Percentiles rank a stretch among this genome's conserved stretches.
Conservation (phyloP, 768 basidiomycete genomes). For the Boletus sensibilis region DNA sequence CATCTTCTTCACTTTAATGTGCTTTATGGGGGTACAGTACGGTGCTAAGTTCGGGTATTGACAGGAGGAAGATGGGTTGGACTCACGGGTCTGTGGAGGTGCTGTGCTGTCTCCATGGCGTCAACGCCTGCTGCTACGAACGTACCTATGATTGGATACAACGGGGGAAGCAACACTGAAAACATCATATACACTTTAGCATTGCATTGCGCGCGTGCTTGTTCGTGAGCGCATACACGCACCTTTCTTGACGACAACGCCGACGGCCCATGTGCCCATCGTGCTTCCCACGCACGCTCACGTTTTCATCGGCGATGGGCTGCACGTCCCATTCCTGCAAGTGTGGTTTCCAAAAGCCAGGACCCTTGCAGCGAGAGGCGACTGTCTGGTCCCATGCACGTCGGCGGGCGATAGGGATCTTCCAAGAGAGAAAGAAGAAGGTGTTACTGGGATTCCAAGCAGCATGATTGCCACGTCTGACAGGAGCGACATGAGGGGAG, state of each 20-base stretch:
- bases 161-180: slow-evolving; percentile 58
- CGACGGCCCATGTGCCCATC: slow-evolving; percentile 16
- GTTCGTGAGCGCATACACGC: background rate
- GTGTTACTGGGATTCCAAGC: slow-evolving; percentile 69
- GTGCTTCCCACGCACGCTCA: slow-evolving; percentile 25
- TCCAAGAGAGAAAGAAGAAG: slow-evolving; percentile 76
- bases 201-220: background rate
- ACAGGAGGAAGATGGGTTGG: background rate
- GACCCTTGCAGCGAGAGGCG: slow-evolving; percentile 74
- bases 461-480: slow-evolving; percentile 75
- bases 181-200: background rate
- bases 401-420: slow-evolving; percentile 75
- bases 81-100: slow-evolving; percentile 67
- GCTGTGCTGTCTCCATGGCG: slow-evolving; percentile 62
- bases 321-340: slow-evolving; percentile 79
- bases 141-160: slow-evolving; percentile 70
- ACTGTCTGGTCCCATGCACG: slow-evolving; percentile 83
- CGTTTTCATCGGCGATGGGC: slow-evolving; percentile 37
- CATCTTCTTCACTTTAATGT: slow-evolving; percentile 87
- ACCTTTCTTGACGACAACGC: slow-evolving; percentile 24
- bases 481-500: background rate
- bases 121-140: slow-evolving; percentile 62
- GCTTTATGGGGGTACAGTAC: slow-evolving; percentile 41
- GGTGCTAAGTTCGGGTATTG: background rate
- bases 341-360: slow-evolving; percentile 80